phyloP scores from a whole-genome alignment of 148 eudicot species.

The Cornus suecica region DNA sequence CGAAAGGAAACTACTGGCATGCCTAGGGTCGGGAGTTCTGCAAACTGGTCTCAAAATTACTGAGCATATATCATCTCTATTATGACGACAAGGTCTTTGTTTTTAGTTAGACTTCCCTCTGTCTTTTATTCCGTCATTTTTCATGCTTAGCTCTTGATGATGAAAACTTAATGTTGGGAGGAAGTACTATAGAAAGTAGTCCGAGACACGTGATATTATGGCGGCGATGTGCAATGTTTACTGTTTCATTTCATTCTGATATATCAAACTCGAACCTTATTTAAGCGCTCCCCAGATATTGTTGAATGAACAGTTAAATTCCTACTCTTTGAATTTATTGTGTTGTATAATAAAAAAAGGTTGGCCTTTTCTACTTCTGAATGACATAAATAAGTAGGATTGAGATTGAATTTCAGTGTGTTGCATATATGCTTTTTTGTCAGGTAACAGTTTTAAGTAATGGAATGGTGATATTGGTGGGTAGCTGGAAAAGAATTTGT shows the following conservation, averaged over 20 bases:
- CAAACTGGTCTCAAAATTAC: slow-evolving; percentile 73
- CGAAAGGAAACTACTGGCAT: slow-evolving; percentile 57
- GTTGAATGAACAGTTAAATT: neutral
- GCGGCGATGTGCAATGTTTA: neutral
- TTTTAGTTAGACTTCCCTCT: slow-evolving; percentile 2
- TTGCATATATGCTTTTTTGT: too few relatives aligned
- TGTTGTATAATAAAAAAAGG: too few relatives aligned
- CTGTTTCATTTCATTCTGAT: neutral
- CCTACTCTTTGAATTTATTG: neutral
- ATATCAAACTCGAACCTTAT: neutral
- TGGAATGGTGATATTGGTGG: too few relatives aligned
- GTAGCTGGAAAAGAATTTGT: too few relatives aligned
- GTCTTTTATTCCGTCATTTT: neutral
- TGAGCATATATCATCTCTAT: slow-evolving; percentile 17
- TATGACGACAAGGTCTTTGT: neutral
- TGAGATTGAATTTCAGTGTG: too few relatives aligned
- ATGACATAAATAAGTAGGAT: too few relatives aligned
- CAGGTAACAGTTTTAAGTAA: too few relatives aligned
- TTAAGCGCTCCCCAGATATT: neutral
- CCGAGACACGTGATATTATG: neutral
- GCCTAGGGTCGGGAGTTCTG: slow-evolving; percentile 87
- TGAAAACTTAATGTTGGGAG: neutral
- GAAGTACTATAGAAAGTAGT: neutral
- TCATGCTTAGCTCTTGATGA: neutral
- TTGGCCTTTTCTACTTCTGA: too few relatives aligned